A percentile compares a stretch with the other conserved stretches of the same genome.
Evolutionary conservation across 2,329 filamentous ascomycete genomes (phyloP).

Genomic region (Microdochium bolleyi): DNA sequence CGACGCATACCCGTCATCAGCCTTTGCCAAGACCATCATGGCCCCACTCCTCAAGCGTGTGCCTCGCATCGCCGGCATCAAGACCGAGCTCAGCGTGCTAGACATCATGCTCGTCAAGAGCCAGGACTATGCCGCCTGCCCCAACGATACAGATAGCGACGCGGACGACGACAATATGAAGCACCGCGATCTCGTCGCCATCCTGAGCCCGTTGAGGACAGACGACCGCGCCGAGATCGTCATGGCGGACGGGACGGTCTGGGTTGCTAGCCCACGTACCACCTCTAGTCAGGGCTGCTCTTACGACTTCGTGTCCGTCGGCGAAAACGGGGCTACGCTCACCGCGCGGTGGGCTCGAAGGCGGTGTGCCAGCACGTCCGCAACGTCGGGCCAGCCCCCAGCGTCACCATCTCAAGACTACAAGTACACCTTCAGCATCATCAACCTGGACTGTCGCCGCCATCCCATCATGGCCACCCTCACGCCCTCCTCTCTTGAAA

Average conservation of each 20-base stretch:
- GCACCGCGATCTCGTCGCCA: slow-evolving; percentile 50
- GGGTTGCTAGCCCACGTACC: slow-evolving; percentile 42
- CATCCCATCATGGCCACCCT: slow-evolving; percentile 70
- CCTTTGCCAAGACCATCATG: slow-evolving; percentile 47
- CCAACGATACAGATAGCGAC: slow-evolving; percentile 21
- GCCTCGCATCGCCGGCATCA: slow-evolving; percentile 55
- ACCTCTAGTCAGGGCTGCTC: slow-evolving; percentile 33
- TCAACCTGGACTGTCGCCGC: slow-evolving; percentile 58
- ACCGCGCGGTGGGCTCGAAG: slow-evolving; percentile 64
- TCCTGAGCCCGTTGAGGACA: slow-evolving; percentile 55
- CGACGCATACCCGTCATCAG: slow-evolving; percentile 65
- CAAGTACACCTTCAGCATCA: slow-evolving; percentile 70
- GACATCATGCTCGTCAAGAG: slow-evolving; percentile 66
- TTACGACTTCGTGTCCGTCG: slow-evolving; percentile 57
- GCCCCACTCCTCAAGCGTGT: slow-evolving; percentile 52
- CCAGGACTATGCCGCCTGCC: slow-evolving; percentile 51
- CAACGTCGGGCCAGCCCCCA: slow-evolving; percentile 10
- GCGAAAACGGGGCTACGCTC: slow-evolving; percentile 47
- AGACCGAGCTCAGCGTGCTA: slow-evolving; percentile 55
- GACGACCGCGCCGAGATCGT: slow-evolving; percentile 57
- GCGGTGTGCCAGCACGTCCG: slow-evolving; percentile 18
- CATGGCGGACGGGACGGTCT: slow-evolving; percentile 53
- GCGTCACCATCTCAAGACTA: slow-evolving; percentile 27
- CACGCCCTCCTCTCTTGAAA: slow-evolving; percentile 54
- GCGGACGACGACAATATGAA: slow-evolving; percentile 34